These are phyloP conservation scores for Geranium brycei DNA, from an alignment of 345 rosid genomes.

Conservation along the genomic window DNA sequence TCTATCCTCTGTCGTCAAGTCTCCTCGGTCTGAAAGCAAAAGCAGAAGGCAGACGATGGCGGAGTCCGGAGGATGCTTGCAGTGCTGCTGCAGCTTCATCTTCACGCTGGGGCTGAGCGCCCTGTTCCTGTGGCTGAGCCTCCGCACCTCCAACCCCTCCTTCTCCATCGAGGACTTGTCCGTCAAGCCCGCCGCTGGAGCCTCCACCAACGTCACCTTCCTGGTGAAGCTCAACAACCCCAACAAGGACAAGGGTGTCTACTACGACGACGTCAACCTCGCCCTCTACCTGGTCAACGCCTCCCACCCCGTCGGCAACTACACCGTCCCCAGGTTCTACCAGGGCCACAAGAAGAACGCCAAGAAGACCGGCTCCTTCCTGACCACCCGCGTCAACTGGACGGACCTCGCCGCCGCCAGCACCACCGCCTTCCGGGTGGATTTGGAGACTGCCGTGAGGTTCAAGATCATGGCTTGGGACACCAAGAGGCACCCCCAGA, in stretches of 20 bases:
- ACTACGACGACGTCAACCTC: conserved; percentile 45
- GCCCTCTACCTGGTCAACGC: conserved; percentile 14
- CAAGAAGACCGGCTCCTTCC: conserved; percentile 14
- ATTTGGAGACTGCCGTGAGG: conserved; percentile 50
- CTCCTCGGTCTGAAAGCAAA: too few relatives aligned
- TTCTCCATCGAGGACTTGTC: too few relatives aligned
- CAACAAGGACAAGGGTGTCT: conserved; percentile 59
- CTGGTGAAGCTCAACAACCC: conserved; percentile 35
- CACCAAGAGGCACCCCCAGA: conserved; percentile 38
- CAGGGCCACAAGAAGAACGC: conserved; percentile 69
- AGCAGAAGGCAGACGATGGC: neutral
- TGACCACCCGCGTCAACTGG: too few relatives aligned
- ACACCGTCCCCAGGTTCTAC: conserved; percentile 24
- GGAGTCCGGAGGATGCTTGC: conserved; percentile 27
- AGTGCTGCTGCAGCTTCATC: conserved; percentile 44
- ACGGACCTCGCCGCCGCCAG: too few relatives aligned
- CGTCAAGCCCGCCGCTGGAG: neutral
- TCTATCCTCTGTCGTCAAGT: too few relatives aligned
- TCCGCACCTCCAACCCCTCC: conserved; percentile 49
- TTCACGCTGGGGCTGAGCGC: conserved; percentile 45
- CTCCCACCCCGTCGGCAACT: conserved; percentile 7
- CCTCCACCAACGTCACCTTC: conserved; percentile 27
- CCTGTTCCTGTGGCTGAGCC: conserved; percentile 63
- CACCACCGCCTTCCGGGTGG: conserved; percentile 34
- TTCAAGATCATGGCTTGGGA: conserved; percentile 48